phyloP scores from a whole-genome alignment of 1,284 basidiomycete genomes.

The Acaromyces ingoldii region DNA sequence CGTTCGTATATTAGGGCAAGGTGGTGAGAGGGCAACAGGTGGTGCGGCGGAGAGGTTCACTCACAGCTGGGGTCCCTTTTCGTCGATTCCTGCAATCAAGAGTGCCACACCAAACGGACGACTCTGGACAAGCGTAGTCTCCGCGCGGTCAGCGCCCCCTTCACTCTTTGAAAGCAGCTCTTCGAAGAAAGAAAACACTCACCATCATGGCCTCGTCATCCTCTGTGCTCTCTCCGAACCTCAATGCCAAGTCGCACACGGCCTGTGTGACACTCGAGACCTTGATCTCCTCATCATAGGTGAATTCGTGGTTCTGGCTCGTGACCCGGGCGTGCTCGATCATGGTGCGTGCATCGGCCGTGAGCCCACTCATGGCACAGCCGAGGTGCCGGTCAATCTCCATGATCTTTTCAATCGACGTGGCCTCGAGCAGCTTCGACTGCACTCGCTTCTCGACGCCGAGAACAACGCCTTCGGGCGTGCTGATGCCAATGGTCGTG shows the following conservation, averaged over 20 bases:
- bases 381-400: slow-evolving; percentile 95
- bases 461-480: slow-evolving; percentile 78
- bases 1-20: slow-evolving; percentile 8
- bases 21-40: not conserved
- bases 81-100: slow-evolving; percentile 92
- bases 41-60: slow-evolving; percentile 1
- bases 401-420: slow-evolving; percentile 99
- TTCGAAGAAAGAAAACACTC: too few relatives aligned
- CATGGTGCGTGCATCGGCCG: slow-evolving; percentile 97
- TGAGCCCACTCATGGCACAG: slow-evolving; percentile 96
- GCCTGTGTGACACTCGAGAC: slow-evolving; percentile 81
- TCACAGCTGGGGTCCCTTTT: slow-evolving; percentile 81
- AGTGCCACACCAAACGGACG: slow-evolving; percentile 97
- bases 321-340: slow-evolving; percentile 99
- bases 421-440: slow-evolving; percentile 88
- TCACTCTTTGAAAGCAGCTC: not conserved
- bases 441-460: slow-evolving; percentile 98
- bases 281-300: slow-evolving; percentile 93
- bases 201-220: slow-evolving; percentile 97
- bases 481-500: slow-evolving; percentile 77
- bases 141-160: not conserved
- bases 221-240: slow-evolving; percentile 93
- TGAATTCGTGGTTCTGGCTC: slow-evolving; percentile 87
- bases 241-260: slow-evolving; percentile 91
- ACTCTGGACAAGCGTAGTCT: slow-evolving; percentile 58